Evolutionary conservation across 768 basidiomycete genomes (phyloP), one percentile per base, ranked within the genome.

Genomic region (Cystofilobasidium bisporidii): DNA sequence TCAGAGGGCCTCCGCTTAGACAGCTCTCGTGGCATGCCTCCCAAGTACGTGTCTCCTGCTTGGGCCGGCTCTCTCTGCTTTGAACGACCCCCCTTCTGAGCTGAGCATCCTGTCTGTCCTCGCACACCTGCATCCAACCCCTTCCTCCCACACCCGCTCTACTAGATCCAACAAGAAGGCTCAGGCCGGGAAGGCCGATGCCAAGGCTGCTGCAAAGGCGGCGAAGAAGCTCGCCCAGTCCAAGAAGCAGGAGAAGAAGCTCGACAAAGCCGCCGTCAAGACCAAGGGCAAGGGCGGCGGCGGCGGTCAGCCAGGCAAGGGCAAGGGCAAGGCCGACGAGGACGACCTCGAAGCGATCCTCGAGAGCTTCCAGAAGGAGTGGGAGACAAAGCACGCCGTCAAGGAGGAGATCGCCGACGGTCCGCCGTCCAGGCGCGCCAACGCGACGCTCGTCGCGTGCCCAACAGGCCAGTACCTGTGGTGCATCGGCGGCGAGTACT

Each of bases 341-440:
- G 76, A 78, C 70, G 88, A 93, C 80, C 80, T 94, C 8, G 89
- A 94, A 73, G 83, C 81, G 3, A 90, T 93, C 67, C 81, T 93
- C 38, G 90, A 89, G 73, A 83, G 84, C 81, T 75, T 74, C 59
- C 63, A 73, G 73, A 81, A 83, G 75, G 87, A 91, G 76, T 91
- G 88, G 88, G 89, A 91, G 73, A 82, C 82, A 38, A 82, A 61
- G 40, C 87, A 91, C 73, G 84, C 81, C 3, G 87, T 89, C n/a
- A 88, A 86, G 0, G 90, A 93, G 75, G 89, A 92, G 75, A 79
- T 88, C 1, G 87, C 86, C 0, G 83, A 86, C 72, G 88, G 88
- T 0, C 89, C 91, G 18, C 91, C 91, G 0, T 86, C 85, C 59
- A 80, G 88, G 59, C 82, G 91, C 48, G 89, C 89, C 0, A 91